These are phyloP conservation scores for Calamus simplicifolius DNA, from an alignment of 176 grass and related monocot genomes.

Conservation along the genomic window DNA sequence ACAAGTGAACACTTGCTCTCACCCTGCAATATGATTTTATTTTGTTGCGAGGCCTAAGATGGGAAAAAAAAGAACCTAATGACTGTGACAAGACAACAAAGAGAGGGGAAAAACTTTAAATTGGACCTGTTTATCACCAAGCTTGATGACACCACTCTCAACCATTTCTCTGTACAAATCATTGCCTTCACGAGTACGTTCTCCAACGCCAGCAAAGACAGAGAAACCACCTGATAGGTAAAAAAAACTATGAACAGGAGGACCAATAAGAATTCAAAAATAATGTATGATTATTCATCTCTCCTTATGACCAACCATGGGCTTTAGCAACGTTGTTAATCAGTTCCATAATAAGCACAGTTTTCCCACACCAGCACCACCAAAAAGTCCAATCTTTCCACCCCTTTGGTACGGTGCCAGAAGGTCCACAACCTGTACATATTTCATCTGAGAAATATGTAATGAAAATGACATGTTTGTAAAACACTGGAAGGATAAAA, in stretches of 20 bases:
- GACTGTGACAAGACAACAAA: no score
- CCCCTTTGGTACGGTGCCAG: conserved; percentile 14
- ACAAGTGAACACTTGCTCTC: conserved; percentile 35
- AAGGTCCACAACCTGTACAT: conserved; percentile 2
- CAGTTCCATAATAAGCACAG: conserved; percentile 15
- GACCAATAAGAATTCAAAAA: neutral
- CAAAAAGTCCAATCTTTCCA: conserved; percentile 16
- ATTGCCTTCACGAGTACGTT: conserved; percentile 14
- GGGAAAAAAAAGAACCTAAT: no score
- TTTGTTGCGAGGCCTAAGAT: neutral
- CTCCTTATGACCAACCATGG: neutral
- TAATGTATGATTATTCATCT: neutral
- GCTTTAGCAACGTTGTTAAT: conserved; percentile 15
- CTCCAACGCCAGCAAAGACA: conserved; percentile 14
- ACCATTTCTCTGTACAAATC: conserved; percentile 17
- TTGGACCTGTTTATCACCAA: conserved; percentile 8
- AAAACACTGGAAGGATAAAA: neutral
- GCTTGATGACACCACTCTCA: conserved; percentile 16
- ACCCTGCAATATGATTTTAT: conserved; percentile 1
- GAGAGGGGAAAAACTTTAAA: no score
- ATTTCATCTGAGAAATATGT: no score
- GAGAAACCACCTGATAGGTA: neutral
- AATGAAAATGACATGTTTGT: no score
- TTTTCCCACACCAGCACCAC: conserved; percentile 11
- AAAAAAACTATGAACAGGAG: neutral